Evolutionary conservation across 164 flowering plant genomes (phyloP), one percentile per base, ranked within the genome.

Genomic region (Nymphaea thermarum): DNA sequence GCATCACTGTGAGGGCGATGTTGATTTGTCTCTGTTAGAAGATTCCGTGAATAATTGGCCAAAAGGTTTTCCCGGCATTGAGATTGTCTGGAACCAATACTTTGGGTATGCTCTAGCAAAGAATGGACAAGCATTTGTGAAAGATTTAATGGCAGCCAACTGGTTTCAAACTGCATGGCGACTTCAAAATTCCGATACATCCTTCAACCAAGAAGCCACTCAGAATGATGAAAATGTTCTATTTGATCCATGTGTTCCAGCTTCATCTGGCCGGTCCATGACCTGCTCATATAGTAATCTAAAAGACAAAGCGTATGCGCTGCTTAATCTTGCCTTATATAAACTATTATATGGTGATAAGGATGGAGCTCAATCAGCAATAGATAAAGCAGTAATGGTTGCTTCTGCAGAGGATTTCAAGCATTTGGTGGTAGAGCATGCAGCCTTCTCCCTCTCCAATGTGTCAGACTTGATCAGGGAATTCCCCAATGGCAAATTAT

Each of bases 41-140:
- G 83, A 84, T 42, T 87, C 83, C 25, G 68, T 88, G 60, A 63
- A 62, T 69, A 80, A 76, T 17, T 87, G 95, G 93, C 88, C 86
- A 2, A 81, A 77, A 61, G 89, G 82, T 18, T 67, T 66, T n/a
- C 83, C 89, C 67, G 96, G 95, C 44, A 65, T 86, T 65, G 90
- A 90, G 45, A 85, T 90, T 66, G 78, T 93, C 67, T 93, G 93
- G 95, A 87, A 90, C 76, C 96, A 90, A 71, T 90, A 85, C 81
- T 86, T 76, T 42, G 84, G 83, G 70, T 78, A 69, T 71, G 87
- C 85, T 6, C 81, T 90, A 42, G 84, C 78, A 69, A 83, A 70
- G 66, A 86, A 80, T 55, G 77, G 68, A 61, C 5, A 64, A 44
- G 80, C 78, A 66, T 72, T 76, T 64, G 85, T 77, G 3, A 78